Percentiles rank a stretch among this genome's conserved stretches.
phyloP scores from a whole-genome alignment of 169 alveolate genomes.

The Plasmodium gonderi region DNA sequence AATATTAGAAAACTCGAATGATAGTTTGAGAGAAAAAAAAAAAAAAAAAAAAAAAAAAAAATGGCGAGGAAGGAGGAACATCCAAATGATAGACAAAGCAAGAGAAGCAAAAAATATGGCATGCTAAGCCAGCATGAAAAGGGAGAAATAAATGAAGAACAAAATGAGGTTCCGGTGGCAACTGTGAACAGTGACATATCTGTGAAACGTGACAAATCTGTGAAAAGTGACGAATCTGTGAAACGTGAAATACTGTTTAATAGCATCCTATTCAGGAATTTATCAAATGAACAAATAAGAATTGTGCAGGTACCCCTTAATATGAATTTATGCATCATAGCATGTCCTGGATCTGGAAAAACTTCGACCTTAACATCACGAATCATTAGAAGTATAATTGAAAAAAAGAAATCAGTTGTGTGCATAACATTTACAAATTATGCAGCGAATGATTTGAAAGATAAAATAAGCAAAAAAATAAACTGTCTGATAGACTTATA shows the following conservation, averaged over 20 bases:
- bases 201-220: not conserved
- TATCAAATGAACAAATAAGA: constrained; percentile 81
- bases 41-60: not conserved
- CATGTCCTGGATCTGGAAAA: constrained; percentile 90
- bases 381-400: constrained; percentile 80
- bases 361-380: constrained; percentile 86
- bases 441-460: constrained; percentile 82
- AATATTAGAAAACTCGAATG: too few species aligned
- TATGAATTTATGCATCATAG: constrained; percentile 80
- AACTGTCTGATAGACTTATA: constrained; percentile 43
- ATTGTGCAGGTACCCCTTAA: constrained; percentile 79
- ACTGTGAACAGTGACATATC: too few species aligned
- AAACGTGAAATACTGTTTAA: constrained; percentile 20
- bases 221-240: not conserved
- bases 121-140: too few species aligned
- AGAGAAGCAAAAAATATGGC: not conserved
- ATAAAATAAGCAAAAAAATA: constrained; percentile 53
- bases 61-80: not conserved
- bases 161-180: not conserved
- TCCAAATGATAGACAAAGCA: not conserved
- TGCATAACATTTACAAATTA: constrained; percentile 81
- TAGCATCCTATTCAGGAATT: constrained; percentile 74
- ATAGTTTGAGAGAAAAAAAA: too few species aligned
- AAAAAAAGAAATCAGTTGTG: constrained; percentile 75
- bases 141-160: not conserved